These are phyloP conservation scores for Malus hybrid DNA, from an alignment of 331 rosid genomes.

Conservation along the genomic window DNA sequence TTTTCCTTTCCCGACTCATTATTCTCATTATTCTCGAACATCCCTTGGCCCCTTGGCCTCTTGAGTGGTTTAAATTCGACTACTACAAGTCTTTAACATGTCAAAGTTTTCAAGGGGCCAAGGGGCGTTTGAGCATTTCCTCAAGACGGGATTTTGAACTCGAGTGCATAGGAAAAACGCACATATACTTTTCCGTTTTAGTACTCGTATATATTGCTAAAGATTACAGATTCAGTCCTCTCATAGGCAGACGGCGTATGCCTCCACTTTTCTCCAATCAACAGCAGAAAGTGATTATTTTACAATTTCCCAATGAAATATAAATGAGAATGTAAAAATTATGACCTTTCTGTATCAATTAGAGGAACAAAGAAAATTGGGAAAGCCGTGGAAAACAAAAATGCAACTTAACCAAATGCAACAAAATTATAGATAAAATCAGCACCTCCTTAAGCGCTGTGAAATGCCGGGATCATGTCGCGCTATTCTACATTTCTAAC, in stretches of 20 bases:
- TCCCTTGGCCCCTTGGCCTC: no score
- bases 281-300: background rate
- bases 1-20: background rate
- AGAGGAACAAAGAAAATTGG: slow-evolving; percentile 3
- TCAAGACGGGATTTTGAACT: background rate
- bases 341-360: background rate
- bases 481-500: slow-evolving; percentile 26
- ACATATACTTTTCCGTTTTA: background rate
- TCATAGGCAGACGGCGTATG: background rate
- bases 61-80: no score
- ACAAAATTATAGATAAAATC: slow-evolving; percentile 20
- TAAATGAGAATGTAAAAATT: background rate
- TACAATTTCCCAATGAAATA: slow-evolving; percentile 21
- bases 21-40: no score
- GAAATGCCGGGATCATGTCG: background rate
- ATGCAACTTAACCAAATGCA: slow-evolving; percentile 2
- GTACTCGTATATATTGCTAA: background rate
- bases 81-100: no score
- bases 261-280: background rate
- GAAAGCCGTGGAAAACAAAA: background rate
- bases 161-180: background rate
- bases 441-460: background rate
- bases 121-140: background rate
- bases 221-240: background rate
- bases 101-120: no score